Evolutionary conservation across 148 eudicot genomes (phyloP).

Genomic region (Camellia granthamiana): DNA sequence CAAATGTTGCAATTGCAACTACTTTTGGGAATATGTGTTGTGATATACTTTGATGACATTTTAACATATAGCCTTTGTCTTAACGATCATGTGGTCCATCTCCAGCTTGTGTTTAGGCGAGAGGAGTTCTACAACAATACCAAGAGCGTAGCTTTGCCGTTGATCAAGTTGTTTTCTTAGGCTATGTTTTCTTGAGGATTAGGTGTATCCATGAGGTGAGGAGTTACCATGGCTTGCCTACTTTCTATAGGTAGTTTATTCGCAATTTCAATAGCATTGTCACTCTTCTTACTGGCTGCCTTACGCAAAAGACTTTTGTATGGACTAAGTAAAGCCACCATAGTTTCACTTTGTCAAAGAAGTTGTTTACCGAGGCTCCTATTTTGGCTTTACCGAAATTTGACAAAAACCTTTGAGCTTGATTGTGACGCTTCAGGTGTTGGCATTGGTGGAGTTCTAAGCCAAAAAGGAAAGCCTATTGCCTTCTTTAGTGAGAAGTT

Average conservation of each 20-base stretch:
- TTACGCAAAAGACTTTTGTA: not conserved
- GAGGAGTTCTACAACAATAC: no score
- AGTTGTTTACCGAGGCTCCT: no score
- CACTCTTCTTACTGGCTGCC: not conserved
- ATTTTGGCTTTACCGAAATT: not conserved
- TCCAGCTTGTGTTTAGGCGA: no score
- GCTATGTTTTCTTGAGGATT: not conserved
- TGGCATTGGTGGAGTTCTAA: not conserved
- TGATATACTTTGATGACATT: no score
- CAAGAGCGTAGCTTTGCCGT: no score
- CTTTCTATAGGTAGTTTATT: not conserved
- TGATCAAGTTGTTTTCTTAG: not conserved
- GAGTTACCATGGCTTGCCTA: not conserved
- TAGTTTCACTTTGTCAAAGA: not conserved
- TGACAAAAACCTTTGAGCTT: not conserved
- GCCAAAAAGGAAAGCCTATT: not conserved
- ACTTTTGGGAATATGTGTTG: no score
- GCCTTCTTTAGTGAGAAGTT: not conserved
- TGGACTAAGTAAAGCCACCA: not conserved
- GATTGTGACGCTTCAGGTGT: not conserved
- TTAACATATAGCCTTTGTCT: no score
- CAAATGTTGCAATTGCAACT: no score
- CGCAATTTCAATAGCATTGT: not conserved
- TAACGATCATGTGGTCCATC: no score
- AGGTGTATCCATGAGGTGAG: no score